These are phyloP conservation scores for Sordariomycetes sp. DNA, from an alignment of 2,329 filamentous ascomycete species.

Conservation along the genomic window DNA sequence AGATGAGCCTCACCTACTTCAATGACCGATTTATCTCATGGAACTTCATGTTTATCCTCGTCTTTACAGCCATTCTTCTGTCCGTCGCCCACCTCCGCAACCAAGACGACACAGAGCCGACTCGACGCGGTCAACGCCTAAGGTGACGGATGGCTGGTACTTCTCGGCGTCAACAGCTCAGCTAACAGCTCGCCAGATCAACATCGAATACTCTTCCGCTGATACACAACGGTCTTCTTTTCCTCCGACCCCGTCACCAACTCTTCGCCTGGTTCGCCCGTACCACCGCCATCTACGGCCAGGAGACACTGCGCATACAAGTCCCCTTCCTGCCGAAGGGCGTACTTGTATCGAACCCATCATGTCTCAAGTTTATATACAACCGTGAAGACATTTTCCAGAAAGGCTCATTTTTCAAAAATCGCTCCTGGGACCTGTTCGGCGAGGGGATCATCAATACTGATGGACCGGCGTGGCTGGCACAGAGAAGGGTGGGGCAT, in stretches of 20 bases:
- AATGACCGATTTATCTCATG: too few relatives aligned
- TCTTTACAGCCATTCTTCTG: too few relatives aligned
- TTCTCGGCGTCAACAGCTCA: too few relatives aligned
- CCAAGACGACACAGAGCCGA: too few relatives aligned
- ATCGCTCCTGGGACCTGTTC: conserved; percentile 52
- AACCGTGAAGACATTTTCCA: conserved; percentile 50
- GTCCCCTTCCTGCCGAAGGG: conserved; percentile 55
- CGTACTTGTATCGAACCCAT: conserved; percentile 53
- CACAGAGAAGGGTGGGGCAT: conserved; percentile 52
- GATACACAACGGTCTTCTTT: conserved; percentile 51
- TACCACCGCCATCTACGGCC: conserved; percentile 45
- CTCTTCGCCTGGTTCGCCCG: conserved; percentile 55
- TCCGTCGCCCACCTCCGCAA: too few relatives aligned
- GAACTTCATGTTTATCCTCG: too few relatives aligned
- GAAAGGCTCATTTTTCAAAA: conserved; percentile 54
- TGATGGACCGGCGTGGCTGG: conserved; percentile 53
- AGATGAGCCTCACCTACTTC: too few relatives aligned
- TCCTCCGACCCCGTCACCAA: conserved; percentile 48
- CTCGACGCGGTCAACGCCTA: too few relatives aligned
- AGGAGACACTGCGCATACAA: conserved; percentile 52
- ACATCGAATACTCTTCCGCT: conserved; percentile 44
- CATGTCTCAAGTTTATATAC: conserved; percentile 53
- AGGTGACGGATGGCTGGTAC: too few relatives aligned
- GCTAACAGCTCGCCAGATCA: conserved; percentile 20
- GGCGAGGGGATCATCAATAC: conserved; percentile 59